phyloP scores from a whole-genome alignment of 257 asterid genomes.

The Misopates orontium region DNA sequence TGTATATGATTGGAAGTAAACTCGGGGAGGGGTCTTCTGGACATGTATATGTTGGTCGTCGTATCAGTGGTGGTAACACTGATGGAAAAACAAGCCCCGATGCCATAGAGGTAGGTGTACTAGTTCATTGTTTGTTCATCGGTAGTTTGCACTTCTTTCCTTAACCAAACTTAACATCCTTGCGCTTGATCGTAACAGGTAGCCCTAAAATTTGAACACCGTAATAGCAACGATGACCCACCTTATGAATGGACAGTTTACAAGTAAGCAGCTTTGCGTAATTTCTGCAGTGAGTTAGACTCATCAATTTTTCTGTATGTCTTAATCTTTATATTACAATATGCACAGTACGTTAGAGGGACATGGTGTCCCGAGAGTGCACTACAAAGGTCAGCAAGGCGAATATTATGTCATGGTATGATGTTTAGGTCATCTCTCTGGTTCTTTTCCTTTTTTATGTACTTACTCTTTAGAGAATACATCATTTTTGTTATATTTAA shows the following conservation, averaged over 20 bases:
- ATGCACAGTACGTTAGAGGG: conserved; percentile 69
- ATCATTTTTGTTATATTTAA: too few relatives aligned
- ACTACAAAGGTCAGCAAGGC: conserved; percentile 80
- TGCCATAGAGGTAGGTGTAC: conserved; percentile 51
- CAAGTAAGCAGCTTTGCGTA: conserved; percentile 46
- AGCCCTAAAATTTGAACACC: conserved; percentile 83
- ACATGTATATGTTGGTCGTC: conserved; percentile 87
- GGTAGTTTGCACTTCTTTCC: not conserved
- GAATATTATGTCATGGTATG: conserved; percentile 81
- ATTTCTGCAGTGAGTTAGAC: conserved; percentile 16
- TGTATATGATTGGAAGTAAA: conserved; percentile 59
- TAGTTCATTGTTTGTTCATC: conserved; percentile 17
- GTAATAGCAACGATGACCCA: conserved; percentile 84
- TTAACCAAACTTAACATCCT: conserved; percentile 10
- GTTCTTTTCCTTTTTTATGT: not conserved
- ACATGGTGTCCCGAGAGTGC: conserved; percentile 90
- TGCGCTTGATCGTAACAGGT: conserved; percentile 48
- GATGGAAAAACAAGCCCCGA: conserved; percentile 62
- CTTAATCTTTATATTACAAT: conserved; percentile 21
- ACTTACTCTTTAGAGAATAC: conserved; percentile 7
- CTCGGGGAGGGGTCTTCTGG: conserved; percentile 97
- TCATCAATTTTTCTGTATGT: conserved; percentile 14
- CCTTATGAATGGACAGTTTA: conserved; percentile 91
- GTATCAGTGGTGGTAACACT: conserved; percentile 48
- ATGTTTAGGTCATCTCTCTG: not conserved